Evolutionary conservation across 2,329 filamentous ascomycete species (phyloP).

Genomic region (Leptographium galeiforme): DNA sequence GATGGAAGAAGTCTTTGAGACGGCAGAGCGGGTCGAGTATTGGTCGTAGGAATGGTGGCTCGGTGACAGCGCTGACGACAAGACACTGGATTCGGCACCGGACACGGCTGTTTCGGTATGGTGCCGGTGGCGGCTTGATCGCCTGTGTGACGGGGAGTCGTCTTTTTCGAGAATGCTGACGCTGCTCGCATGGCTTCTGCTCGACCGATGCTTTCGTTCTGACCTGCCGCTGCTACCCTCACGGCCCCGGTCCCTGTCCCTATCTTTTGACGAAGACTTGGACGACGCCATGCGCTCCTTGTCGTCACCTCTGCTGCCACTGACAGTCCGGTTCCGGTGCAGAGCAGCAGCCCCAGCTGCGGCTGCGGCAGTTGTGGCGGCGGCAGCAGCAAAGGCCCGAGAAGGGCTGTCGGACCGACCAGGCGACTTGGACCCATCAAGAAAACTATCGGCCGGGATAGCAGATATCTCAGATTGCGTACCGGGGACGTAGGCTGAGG

Average conservation of each 20-base stretch:
- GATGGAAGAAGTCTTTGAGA: conserved; percentile 53
- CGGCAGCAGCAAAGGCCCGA: conserved; percentile 24
- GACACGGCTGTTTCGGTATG: conserved; percentile 39
- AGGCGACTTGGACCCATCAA: conserved; percentile 41
- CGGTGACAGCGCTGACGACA: conserved; percentile 39
- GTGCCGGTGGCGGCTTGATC: conserved; percentile 35
- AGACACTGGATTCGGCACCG: conserved; percentile 37
- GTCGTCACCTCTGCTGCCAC: conserved; percentile 21
- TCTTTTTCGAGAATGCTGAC: conserved; percentile 31
- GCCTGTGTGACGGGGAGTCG: conserved; percentile 30
- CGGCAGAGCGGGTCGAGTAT: conserved; percentile 35
- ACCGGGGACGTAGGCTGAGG: conserved; percentile 47
- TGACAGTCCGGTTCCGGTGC: conserved; percentile 20
- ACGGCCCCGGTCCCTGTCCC: conserved; percentile 4
- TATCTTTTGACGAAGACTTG: conserved; percentile 17
- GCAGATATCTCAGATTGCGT: conserved; percentile 77
- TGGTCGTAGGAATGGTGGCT: conserved; percentile 44
- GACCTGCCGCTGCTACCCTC: conserved; percentile 31
- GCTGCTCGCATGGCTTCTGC: conserved; percentile 37
- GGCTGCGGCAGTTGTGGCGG: conserved; percentile 23
- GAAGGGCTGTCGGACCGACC: conserved; percentile 28
- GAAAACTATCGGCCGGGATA: conserved; percentile 48
- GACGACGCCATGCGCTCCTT: conserved; percentile 25
- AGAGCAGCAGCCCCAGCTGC: conserved; percentile 28
- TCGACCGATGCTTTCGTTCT: conserved; percentile 34